Conservation (phyloP, 495 filamentous ascomycete genomes). For the Astrocystis sublimbata region DNA sequence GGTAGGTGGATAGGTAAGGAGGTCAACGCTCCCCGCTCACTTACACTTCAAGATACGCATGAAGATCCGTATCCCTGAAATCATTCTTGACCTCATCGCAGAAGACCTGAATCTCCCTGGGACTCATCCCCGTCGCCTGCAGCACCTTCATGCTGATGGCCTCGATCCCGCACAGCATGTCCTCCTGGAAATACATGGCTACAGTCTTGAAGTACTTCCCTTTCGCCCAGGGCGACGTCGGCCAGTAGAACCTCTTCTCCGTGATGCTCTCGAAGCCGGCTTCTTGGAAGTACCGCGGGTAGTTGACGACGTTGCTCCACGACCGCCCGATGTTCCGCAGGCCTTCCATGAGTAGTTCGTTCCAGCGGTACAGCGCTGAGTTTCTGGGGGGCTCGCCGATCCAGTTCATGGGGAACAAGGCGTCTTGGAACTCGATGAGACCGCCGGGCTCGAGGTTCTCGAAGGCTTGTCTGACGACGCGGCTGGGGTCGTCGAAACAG, state of each 20-base stretch:
- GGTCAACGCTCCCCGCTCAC: background rate
- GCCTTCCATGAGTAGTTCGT: constrained; percentile 36
- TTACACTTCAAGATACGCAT: constrained; percentile 37
- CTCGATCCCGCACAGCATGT: constrained; percentile 30
- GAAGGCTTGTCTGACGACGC: constrained; percentile 47
- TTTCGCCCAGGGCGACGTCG: constrained; percentile 35
- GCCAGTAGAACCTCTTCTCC: constrained; percentile 36
- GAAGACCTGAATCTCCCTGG: constrained; percentile 26
- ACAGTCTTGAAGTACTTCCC: constrained; percentile 33
- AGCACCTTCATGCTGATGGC: constrained; percentile 33
- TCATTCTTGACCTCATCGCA: constrained; percentile 32
- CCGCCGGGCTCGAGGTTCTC: constrained; percentile 51
- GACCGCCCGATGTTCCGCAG: constrained; percentile 33
- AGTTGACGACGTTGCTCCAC: constrained; percentile 32
- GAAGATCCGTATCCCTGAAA: constrained; percentile 26
- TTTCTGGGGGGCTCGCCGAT: constrained; percentile 29
- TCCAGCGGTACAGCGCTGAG: constrained; percentile 38
- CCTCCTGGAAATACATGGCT: constrained; percentile 31
- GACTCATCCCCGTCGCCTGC: constrained; percentile 27
- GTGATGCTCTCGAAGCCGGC: constrained; percentile 33
- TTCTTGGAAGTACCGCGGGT: constrained; percentile 27
- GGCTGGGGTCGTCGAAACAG: constrained; percentile 51
- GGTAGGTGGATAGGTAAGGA: background rate
- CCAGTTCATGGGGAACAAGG: constrained; percentile 31
- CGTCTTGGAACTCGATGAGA: constrained; percentile 54